phyloP scores from a whole-genome alignment of 805 yeast species.

The Starmera dryadoides region DNA sequence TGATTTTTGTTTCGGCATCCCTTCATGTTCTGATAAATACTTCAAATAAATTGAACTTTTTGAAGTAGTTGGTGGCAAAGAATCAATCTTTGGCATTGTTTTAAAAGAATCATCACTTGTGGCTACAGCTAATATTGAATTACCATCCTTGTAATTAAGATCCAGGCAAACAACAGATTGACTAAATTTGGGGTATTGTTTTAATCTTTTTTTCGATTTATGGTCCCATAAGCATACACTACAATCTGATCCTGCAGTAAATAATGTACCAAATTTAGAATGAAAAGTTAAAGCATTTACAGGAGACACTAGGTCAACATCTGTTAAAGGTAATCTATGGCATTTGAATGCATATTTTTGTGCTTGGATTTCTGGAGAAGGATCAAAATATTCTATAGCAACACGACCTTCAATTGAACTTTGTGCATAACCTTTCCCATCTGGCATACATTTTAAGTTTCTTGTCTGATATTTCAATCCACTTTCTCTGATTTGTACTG shows the following conservation, averaged over 20 bases:
- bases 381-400: conserved; percentile 61
- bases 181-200: conserved; percentile 52
- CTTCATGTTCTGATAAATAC: conserved; percentile 12
- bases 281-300: conserved; percentile 76
- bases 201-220: conserved; percentile 68
- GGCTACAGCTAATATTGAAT: conserved; percentile 32
- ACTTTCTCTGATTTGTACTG: conserved; percentile 47
- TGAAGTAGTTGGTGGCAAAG: conserved; percentile 3
- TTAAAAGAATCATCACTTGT: conserved; percentile 44
- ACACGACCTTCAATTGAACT: conserved; percentile 81
- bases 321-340: conserved; percentile 46
- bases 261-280: conserved; percentile 67
- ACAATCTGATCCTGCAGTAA: conserved; percentile 91
- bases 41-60: conserved; percentile 13
- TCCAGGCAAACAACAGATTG: conserved; percentile 37
- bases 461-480: conserved; percentile 64
- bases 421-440: conserved; percentile 52
- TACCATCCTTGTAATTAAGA: conserved; percentile 23
- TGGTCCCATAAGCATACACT: conserved; percentile 87
- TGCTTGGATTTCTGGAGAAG: conserved; percentile 30
- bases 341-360: conserved; percentile 75
- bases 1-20: conserved; percentile 7
- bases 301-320: conserved; percentile 57
- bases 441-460: conserved; percentile 46
- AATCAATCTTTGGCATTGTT: conserved; percentile 22